phyloP scores from a whole-genome alignment of 345 rosid species.

The Microthlaspi erraticum region DNA sequence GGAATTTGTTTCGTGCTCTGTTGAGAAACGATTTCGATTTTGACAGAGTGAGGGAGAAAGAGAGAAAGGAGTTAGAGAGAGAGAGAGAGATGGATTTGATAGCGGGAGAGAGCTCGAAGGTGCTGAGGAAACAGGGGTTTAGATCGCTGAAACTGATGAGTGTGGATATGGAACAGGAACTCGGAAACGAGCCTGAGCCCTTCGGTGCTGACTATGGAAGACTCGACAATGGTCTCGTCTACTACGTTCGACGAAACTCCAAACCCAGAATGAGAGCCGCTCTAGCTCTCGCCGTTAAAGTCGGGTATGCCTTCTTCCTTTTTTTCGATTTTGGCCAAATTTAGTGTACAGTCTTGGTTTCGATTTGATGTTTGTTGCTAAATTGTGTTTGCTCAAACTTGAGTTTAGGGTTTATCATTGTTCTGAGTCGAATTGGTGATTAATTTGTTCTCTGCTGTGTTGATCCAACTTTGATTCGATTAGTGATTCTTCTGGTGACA shows the following conservation, averaged over 20 bases:
- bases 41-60: constrained; percentile 8
- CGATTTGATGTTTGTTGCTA: constrained; percentile 13
- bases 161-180: constrained; percentile 58
- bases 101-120: constrained; percentile 61
- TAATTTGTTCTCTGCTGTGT: background rate
- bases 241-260: constrained; percentile 84
- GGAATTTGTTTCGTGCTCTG: constrained; percentile 23
- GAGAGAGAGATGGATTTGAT: constrained; percentile 65
- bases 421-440: constrained; percentile 24
- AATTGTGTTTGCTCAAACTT: background rate
- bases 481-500: background rate
- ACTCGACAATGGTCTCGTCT: constrained; percentile 81
- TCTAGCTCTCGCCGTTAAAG: constrained; percentile 85
- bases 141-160: constrained; percentile 78
- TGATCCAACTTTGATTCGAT: constrained; percentile 38
- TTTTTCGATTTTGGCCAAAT: constrained; percentile 3
- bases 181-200: constrained; percentile 62
- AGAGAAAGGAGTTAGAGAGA: constrained; percentile 38
- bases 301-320: constrained; percentile 56
- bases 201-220: constrained; percentile 78
- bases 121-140: constrained; percentile 69
- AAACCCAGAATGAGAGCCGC: constrained; percentile 93
- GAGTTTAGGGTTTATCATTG: background rate
- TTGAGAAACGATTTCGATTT: constrained; percentile 32
- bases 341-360: background rate